A percentile compares a stretch with the other conserved stretches of the same genome.
phyloP scores from a whole-genome alignment of 768 basidiomycete species.

The Tulasnella sp. region DNA sequence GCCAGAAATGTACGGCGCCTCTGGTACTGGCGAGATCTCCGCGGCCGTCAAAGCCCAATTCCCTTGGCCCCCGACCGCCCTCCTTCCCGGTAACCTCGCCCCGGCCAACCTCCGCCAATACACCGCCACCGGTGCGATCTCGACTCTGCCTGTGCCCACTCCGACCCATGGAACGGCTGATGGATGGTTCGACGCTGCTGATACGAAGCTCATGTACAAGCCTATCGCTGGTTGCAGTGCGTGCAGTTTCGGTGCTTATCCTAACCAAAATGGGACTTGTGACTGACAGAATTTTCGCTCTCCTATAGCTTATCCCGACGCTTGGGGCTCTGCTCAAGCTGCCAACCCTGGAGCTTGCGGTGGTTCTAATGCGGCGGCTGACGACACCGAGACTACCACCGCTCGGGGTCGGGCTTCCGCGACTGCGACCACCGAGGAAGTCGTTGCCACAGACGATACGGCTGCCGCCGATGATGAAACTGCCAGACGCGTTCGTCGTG shows the following conservation, averaged over 20 bases:
- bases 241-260: not conserved
- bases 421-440: too few species aligned
- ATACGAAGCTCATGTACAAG: constrained; percentile 56
- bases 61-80: constrained; percentile 57
- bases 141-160: constrained; percentile 59
- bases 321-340: constrained; percentile 60
- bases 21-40: constrained; percentile 54
- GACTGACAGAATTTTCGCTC: not conserved
- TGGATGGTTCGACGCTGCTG: constrained; percentile 66
- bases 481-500: not conserved
- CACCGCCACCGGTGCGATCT: constrained; percentile 57
- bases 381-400: not conserved
- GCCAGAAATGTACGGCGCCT: constrained; percentile 54
- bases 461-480: not conserved
- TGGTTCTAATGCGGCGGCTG: not conserved
- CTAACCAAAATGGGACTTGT: not conserved
- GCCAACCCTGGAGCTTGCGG: constrained; percentile 46
- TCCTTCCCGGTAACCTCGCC: constrained; percentile 42
- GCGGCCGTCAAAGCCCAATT: constrained; percentile 41
- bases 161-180: constrained; percentile 35
- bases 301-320: constrained; percentile 53
- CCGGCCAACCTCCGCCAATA: constrained; percentile 45
- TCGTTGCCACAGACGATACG: not conserved
- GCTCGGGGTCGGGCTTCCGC: too few species aligned
- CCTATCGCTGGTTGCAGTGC: constrained; percentile 56